Conservation (phyloP, 495 filamentous ascomycete species). For the Aspergillus hancockii region DNA sequence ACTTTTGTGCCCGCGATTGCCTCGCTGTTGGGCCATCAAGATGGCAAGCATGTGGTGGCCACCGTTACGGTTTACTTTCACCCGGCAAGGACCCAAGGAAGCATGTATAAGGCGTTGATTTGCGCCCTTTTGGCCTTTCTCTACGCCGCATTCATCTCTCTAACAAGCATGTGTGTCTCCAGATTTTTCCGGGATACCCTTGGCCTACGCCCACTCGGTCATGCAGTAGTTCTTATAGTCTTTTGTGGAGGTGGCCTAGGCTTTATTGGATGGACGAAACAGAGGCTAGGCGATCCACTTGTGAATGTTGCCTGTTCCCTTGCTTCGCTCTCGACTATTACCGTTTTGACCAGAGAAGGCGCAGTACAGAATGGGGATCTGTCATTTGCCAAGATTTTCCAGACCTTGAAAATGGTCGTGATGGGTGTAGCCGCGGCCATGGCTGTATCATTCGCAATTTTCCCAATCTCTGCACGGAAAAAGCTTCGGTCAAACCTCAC, state of each 20-base stretch:
- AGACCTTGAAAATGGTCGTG: slow-evolving; percentile 87
- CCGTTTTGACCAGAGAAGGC: slow-evolving; percentile 89
- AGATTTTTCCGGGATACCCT: slow-evolving; percentile 68
- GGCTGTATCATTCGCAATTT: slow-evolving; percentile 73
- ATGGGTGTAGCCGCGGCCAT: slow-evolving; percentile 80
- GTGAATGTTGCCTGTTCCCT: slow-evolving; percentile 91
- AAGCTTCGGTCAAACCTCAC: slow-evolving; percentile 76
- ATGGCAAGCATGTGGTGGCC: slow-evolving; percentile 95
- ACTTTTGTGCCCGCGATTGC: slow-evolving; percentile 81
- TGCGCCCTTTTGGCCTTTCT: slow-evolving; percentile 78
- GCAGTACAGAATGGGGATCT: slow-evolving; percentile 78
- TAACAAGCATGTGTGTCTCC: slow-evolving; percentile 85
- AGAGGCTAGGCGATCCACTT: slow-evolving; percentile 78
- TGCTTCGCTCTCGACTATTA: slow-evolving; percentile 88
- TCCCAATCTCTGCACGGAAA: slow-evolving; percentile 77
- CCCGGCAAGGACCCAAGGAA: slow-evolving; percentile 84
- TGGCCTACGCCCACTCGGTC: slow-evolving; percentile 68
- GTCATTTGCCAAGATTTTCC: slow-evolving; percentile 77
- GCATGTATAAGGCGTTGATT: slow-evolving; percentile 87
- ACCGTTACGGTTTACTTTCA: slow-evolving; percentile 96
- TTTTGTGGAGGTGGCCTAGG: slow-evolving; percentile 90
- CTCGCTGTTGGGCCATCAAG: slow-evolving; percentile 73
- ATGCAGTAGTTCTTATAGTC: slow-evolving; percentile 77
- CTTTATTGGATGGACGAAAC: slow-evolving; percentile 91
- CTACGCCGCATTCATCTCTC: slow-evolving; percentile 78